A percentile compares a stretch with the other conserved stretches of the same genome.
phyloP scores from a whole-genome alignment of 2,329 filamentous ascomycete species.

The Pseudopyricularia cyperi region DNA sequence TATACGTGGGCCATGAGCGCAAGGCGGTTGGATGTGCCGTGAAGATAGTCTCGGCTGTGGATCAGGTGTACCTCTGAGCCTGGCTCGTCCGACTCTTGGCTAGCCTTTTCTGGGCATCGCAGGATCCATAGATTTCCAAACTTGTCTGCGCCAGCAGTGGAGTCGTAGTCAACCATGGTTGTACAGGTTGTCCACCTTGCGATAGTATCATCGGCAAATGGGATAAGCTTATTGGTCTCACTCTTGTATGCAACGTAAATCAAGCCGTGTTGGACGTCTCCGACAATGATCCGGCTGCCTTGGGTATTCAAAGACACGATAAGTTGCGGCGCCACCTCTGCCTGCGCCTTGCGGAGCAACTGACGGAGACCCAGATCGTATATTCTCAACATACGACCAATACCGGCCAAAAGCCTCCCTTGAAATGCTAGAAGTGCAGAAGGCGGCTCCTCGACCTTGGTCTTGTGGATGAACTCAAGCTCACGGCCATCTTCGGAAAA shows the following conservation, averaged over 20 bases:
- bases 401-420: slow-evolving; percentile 73
- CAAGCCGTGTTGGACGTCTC: slow-evolving; percentile 84
- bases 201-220: slow-evolving; percentile 83
- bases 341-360: slow-evolving; percentile 81
- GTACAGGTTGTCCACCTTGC: slow-evolving; percentile 83
- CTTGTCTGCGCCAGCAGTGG: slow-evolving; percentile 86
- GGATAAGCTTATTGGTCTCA: slow-evolving; percentile 79
- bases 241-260: slow-evolving; percentile 91
- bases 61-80: slow-evolving; percentile 82
- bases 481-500: slow-evolving; percentile 78
- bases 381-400: slow-evolving; percentile 69
- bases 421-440: slow-evolving; percentile 89
- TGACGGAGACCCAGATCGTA: slow-evolving; percentile 92
- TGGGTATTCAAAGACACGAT: slow-evolving; percentile 84
- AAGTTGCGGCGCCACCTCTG: slow-evolving; percentile 64
- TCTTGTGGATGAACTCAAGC: slow-evolving; percentile 93
- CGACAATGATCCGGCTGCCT: slow-evolving; percentile 80
- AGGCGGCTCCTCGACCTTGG: slow-evolving; percentile 78
- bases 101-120: slow-evolving; percentile 73
- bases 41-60: slow-evolving; percentile 80
- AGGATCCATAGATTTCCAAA: slow-evolving; percentile 95
- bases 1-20: slow-evolving; percentile 82
- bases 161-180: slow-evolving; percentile 96
- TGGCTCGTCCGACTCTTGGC: slow-evolving; percentile 83
- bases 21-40: slow-evolving; percentile 75